Base-by-base conservation (phyloP, 352 stramenopile species). In the Phytopythium sindhum region DNA sequence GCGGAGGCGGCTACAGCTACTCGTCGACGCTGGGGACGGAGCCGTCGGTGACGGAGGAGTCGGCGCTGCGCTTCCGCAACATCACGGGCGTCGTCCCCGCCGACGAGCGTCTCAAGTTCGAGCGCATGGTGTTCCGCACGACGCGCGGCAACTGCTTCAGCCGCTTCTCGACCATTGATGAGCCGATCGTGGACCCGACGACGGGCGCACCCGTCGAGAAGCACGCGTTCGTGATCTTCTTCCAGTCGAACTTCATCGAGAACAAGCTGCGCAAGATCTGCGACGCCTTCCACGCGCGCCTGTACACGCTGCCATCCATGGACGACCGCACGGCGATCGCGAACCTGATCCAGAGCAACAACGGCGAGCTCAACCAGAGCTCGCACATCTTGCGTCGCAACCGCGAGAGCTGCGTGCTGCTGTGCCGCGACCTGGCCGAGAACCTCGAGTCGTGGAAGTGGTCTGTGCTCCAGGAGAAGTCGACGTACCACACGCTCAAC, bases 61-160 rank as follows among this genome's bases (percentile, higher is more conserved):
- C 72, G 17, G 65, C 68, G 42, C 89, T 98, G 77, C 81, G 93
- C 12, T 98, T 98, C 76, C 92, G 88, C 21, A 96, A 91, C 71
- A 93, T 98, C 56, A 98, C 93, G 53, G 97, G 96, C 11, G 94
- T 99, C 1, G 88, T 99, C 21, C 83, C 89, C 0, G 91, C 89
- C 5, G 93, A 98, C 67, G 95, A 99, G 67, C 88, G 93, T 24
- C 70, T 92, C 54, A 96, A 98, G 65, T 99, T 99, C 70, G 97
- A 99, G 73, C 80, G 97, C 44, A 99, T 99, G 97, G 89, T 99
- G 60, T 99, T 99, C 81, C 96, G 97, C 42, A 96, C 93, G 31
- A 99, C 97, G 23, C 88, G 97, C n/a, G 97, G 97, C 62, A 99
- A 99, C 80, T 99, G 96, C 80, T 98, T 99, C 65, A 90, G 98